Percentiles rank a stretch among this genome's conserved stretches.
Evolutionary conservation across 805 yeast species (phyloP).

Genomic region (Sugiyamaella marilandica): DNA sequence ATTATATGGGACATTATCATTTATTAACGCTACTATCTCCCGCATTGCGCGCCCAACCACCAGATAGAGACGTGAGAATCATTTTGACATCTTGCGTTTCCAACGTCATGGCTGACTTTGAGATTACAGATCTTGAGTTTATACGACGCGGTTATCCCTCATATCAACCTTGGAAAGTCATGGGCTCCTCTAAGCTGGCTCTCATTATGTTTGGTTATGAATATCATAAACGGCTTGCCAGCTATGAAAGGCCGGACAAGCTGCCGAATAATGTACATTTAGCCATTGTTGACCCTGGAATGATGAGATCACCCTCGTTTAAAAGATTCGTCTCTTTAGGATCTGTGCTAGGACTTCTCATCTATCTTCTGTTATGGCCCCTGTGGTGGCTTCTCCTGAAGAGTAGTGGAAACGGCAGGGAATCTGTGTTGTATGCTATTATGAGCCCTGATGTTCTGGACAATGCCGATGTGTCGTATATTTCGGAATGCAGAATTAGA

Average conservation of each 20-base stretch:
- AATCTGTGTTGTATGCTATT: slow-evolving; percentile 63
- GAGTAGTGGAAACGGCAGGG: slow-evolving; percentile 73
- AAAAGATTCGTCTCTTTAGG: slow-evolving; percentile 78
- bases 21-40: slow-evolving; percentile 78
- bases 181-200: slow-evolving; percentile 78
- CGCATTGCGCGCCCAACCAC: slow-evolving; percentile 79
- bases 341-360: slow-evolving; percentile 53
- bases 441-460: slow-evolving; percentile 66
- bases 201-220: slow-evolving; percentile 73
- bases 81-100: slow-evolving; percentile 73
- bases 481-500: slow-evolving; percentile 64
- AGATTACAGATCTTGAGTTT: slow-evolving; percentile 61
- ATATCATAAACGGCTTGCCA: slow-evolving; percentile 60
- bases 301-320: slow-evolving; percentile 83
- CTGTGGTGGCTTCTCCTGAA: slow-evolving; percentile 78
- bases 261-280: slow-evolving; percentile 66
- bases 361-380: slow-evolving; percentile 72
- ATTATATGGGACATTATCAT: slow-evolving; percentile 78
- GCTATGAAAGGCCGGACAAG: slow-evolving; percentile 58
- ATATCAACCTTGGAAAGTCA: slow-evolving; percentile 64
- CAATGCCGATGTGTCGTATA: slow-evolving; percentile 59
- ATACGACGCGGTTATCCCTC: slow-evolving; percentile 53
- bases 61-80: slow-evolving; percentile 89
- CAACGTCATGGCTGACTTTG: slow-evolving; percentile 67
- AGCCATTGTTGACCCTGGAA: slow-evolving; percentile 82